phyloP scores from a whole-genome alignment of 1,139 yeast genomes.

The Geotrichum citri-aurantii region DNA sequence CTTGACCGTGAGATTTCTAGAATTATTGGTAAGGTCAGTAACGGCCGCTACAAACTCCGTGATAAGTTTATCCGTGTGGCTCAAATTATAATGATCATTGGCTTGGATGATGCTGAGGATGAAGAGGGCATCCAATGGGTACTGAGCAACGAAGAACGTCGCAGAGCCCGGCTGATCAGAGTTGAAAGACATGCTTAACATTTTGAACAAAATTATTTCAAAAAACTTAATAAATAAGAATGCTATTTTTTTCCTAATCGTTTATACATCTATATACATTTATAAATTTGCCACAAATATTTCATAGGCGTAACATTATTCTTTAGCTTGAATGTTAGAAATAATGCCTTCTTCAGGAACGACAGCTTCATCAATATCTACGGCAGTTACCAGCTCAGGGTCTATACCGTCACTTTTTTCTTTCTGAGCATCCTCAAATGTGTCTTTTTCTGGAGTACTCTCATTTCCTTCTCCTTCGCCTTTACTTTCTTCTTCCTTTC shows the following conservation, averaged over 20 bases:
- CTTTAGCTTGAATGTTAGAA: constrained; percentile 1
- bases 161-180: constrained; percentile 41
- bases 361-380: constrained; percentile 14
- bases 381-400: constrained; percentile 9
- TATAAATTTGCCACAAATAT: not conserved
- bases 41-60: constrained; percentile 53
- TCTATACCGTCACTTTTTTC: not conserved
- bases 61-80: constrained; percentile 76
- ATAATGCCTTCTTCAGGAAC: constrained; percentile 15
- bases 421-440: not conserved
- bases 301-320: not conserved
- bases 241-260: not conserved
- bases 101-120: constrained; percentile 77
- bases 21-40: constrained; percentile 45
- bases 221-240: not conserved
- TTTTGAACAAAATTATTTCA: not conserved
- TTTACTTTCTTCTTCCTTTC: not conserved
- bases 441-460: not conserved
- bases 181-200: constrained; percentile 37
- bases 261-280: not conserved
- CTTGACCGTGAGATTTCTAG: constrained; percentile 77
- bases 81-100: constrained; percentile 73
- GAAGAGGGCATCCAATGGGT: constrained; percentile 69
- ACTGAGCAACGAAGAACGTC: constrained; percentile 68
- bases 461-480: not conserved